These are phyloP conservation scores for Penicillium sp. DNA, from an alignment of 2,329 filamentous ascomycete species.

Conservation along the genomic window DNA sequence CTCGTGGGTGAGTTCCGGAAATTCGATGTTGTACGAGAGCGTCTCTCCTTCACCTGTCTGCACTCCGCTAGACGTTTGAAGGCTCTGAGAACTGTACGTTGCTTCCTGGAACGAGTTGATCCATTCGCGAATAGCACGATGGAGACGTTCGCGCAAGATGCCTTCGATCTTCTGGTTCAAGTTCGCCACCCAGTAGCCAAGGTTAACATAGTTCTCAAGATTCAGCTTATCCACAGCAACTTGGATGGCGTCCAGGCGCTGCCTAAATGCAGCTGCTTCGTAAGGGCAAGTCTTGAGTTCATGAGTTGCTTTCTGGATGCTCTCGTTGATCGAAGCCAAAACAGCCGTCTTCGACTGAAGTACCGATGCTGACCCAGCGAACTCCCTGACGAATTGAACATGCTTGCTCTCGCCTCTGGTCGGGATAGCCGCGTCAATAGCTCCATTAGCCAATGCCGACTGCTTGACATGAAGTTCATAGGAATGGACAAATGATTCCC, in stretches of 20 bases:
- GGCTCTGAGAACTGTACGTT: constrained; percentile 33
- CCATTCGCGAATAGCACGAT: constrained; percentile 76
- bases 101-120: constrained; percentile 74
- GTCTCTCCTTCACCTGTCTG: too few species aligned
- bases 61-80: too few species aligned
- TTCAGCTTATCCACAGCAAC: constrained; percentile 92
- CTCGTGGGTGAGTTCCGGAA: constrained; percentile 63
- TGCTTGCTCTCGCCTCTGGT: constrained; percentile 76
- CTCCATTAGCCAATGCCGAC: constrained; percentile 50
- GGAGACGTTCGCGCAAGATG: constrained; percentile 71
- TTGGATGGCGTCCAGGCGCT: constrained; percentile 76
- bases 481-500: constrained; percentile 96
- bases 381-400: constrained; percentile 90
- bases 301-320: constrained; percentile 66
- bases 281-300: constrained; percentile 82
- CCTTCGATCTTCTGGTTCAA: constrained; percentile 79
- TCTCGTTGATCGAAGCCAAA: constrained; percentile 69
- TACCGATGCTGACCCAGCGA: constrained; percentile 75
- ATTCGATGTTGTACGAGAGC: constrained; percentile 34
- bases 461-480: constrained; percentile 80
- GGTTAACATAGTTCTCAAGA: constrained; percentile 88
- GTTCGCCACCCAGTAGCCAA: constrained; percentile 80
- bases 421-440: constrained; percentile 49
- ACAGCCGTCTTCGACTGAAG: constrained; percentile 80
- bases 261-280: constrained; percentile 66